Base-by-base conservation (phyloP, 495 filamentous ascomycete species). In the Penicillium tannophilum region DNA sequence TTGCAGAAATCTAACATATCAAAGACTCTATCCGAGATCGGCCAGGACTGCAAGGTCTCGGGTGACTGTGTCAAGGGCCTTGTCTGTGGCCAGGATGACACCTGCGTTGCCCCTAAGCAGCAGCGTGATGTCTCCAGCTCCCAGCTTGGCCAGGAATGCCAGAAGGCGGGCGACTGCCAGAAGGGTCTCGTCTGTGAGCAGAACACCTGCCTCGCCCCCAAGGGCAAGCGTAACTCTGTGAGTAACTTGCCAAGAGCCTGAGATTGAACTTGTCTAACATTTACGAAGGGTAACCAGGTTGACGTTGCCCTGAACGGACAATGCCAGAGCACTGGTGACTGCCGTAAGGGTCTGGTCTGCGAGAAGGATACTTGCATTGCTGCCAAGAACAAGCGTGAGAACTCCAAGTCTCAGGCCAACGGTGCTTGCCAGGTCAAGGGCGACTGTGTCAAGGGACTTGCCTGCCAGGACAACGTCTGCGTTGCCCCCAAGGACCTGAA, bases 41-140 rank as follows among this genome's bases (percentile, higher is more conserved):
- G 44, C 17, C 44, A 56, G 33, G 19, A 31, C 26, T 58, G 56
- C 41, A 33, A 41, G 36, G 28, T 52, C 49, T 52, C 48, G 3
- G 33, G 42, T 26, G 56, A 58, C 19, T 58, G 47, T 39, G 47
- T 52, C 6, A 58, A 58, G 48, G 56, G 48, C n/a, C 39, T 58
- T 46, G 56, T 52, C 23, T 58, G 56, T 33, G 48, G 46, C 46
- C 46, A 58, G 36, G 48, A 58, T 26, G 39, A 58, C 39, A 58
- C 35, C 26, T 58, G 56, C n/a, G 31, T 20, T 52, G 36, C 56
- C 11, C 48, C 56, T 46, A 58, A 58, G 47, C 44, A 46, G 16
- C 31, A 44, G 45, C 56, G 56, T 28, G 56, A 58, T 28, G 41
- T 49, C 11, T 39, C 30, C 54, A 26, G 6, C 14, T 44, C 39